Evolutionary conservation across 2,329 filamentous ascomycete species (phyloP).

Genomic region (Gremmenia infestans): DNA sequence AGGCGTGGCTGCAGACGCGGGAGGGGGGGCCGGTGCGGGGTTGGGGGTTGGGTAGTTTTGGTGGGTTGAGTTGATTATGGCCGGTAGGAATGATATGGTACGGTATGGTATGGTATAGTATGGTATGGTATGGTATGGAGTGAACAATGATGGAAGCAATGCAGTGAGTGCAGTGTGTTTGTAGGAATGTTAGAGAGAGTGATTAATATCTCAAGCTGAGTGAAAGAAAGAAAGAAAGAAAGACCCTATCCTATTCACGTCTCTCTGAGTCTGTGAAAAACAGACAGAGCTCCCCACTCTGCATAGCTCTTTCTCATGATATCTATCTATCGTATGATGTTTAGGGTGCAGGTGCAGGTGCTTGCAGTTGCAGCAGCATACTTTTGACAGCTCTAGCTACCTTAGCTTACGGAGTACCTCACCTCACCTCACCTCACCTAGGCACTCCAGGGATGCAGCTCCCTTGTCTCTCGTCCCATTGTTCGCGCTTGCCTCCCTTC

Average conservation of each 20-base stretch:
- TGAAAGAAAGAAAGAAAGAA: neutral
- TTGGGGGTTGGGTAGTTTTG: neutral
- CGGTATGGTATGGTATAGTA: too few species aligned
- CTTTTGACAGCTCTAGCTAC: neutral
- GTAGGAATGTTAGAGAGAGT: neutral
- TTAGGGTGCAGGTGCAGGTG: neutral
- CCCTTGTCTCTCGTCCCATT: neutral
- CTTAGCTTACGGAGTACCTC: too few species aligned
- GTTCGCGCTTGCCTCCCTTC: neutral
- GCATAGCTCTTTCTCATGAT: neutral
- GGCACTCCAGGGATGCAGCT: neutral
- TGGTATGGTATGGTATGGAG: neutral
- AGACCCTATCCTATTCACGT: too few species aligned
- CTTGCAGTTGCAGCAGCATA: neutral
- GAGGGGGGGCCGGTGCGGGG: neutral
- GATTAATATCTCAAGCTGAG: neutral
- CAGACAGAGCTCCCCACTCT: neutral
- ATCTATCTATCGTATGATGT: neutral
- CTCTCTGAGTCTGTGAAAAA: neutral
- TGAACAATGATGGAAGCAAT: neutral
- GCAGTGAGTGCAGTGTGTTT: neutral
- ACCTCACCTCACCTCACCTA: neutral
- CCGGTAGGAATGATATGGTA: neutral
- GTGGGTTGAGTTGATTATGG: neutral
- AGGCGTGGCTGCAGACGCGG: constrained; percentile 1